Evolutionary conservation across 352 stramenopile genomes (phyloP).

Genomic region (Phytopythium helicoides): DNA sequence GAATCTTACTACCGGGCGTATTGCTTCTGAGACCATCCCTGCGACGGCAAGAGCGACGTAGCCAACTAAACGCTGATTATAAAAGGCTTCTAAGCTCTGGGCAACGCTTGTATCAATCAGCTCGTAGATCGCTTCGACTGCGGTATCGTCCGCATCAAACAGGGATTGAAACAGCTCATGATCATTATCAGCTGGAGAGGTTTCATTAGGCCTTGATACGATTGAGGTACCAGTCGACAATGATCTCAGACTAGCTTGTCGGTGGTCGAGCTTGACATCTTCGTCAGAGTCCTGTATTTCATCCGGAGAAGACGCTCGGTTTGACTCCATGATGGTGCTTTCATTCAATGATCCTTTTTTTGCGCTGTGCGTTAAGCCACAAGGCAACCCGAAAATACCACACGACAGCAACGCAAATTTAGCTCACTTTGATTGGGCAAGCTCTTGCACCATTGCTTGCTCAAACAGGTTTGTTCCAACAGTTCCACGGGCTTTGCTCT

Average conservation of each 20-base stretch:
- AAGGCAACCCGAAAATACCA: not conserved
- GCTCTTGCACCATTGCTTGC: constrained; percentile 42
- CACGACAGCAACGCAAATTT: too few relatives aligned
- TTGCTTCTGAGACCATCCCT: constrained; percentile 15
- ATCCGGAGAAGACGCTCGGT: too few relatives aligned
- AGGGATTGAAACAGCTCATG: not conserved
- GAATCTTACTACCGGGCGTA: constrained; percentile 6
- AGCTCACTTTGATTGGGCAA: constrained; percentile 18
- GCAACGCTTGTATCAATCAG: constrained; percentile 14
- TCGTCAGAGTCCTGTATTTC: too few relatives aligned
- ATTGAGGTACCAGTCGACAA: not conserved
- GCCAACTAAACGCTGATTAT: constrained; percentile 19
- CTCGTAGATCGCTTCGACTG: constrained; percentile 20
- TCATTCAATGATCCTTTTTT: too few relatives aligned
- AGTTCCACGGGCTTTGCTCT: constrained; percentile 23
- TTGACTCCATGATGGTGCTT: too few relatives aligned
- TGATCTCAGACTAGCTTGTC: not conserved
- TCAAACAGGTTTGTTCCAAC: constrained; percentile 52
- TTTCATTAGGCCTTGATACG: not conserved
- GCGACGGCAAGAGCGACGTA: constrained; percentile 21
- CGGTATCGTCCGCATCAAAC: constrained; percentile 6
- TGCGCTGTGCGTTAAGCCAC: too few relatives aligned
- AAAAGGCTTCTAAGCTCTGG: constrained; percentile 22
- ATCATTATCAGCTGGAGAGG: not conserved
- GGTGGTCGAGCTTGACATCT: not conserved